Conservation (phyloP, 371 early-diverging fungal species). For the Batkoa obscura region DNA sequence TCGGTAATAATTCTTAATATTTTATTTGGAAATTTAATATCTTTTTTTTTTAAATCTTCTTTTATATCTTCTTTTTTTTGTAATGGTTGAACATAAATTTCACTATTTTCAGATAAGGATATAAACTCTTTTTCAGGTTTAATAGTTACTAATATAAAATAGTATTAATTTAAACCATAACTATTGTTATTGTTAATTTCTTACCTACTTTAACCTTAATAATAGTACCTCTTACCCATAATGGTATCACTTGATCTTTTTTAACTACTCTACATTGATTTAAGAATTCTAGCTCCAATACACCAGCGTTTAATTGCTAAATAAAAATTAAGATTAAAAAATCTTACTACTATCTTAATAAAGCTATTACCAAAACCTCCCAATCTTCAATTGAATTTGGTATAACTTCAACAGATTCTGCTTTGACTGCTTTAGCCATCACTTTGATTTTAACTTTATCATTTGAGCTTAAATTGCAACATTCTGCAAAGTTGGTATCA, state of each 20-base stretch:
- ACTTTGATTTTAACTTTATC: background rate
- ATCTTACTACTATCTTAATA: background rate
- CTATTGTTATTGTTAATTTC: background rate
- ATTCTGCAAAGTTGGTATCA: background rate
- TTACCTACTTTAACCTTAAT: constrained; percentile 26
- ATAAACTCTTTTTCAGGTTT: constrained; percentile 29
- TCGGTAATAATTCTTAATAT: no score
- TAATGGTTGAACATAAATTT: constrained; percentile 70
- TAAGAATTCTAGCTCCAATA: constrained; percentile 56
- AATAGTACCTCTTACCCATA: constrained; percentile 53
- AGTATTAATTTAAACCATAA: background rate
- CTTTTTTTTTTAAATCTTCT: background rate
- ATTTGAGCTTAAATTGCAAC: background rate
- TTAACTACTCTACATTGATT: constrained; percentile 55
- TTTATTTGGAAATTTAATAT: background rate
- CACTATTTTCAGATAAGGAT: constrained; percentile 41
- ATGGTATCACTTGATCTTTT: constrained; percentile 35
- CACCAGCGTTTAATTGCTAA: constrained; percentile 60
- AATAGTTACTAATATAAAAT: constrained; percentile 22
- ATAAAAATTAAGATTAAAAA: background rate
- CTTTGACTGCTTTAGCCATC: constrained; percentile 8
- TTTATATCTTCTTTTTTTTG: constrained; percentile 14
- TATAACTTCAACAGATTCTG: constrained; percentile 48
- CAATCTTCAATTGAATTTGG: constrained; percentile 67
- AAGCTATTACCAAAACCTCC: constrained; percentile 50